A percentile compares a stretch with the other conserved stretches of the same genome.
Evolutionary conservation across 1,139 yeast species (phyloP).

Genomic region (Petasospora rhodanensis): DNA sequence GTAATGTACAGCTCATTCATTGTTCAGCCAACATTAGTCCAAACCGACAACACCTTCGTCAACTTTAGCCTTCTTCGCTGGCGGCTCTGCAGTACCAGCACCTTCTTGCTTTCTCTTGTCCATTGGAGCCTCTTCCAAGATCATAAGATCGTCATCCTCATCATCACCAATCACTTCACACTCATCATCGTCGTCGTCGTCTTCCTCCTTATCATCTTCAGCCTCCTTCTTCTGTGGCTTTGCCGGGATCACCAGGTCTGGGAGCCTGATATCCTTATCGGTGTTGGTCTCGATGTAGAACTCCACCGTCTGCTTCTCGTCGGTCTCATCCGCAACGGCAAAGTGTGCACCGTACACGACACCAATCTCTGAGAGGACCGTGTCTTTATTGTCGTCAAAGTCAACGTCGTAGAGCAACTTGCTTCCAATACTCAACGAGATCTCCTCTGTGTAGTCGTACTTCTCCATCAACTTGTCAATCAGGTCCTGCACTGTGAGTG

Average conservation of each 20-base stretch:
- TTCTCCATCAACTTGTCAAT: constrained; percentile 41
- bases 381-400: constrained; percentile 70
- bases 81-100: constrained; percentile 4
- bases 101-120: constrained; percentile 26
- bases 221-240: constrained; percentile 19
- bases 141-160: constrained; percentile 21
- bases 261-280: constrained; percentile 21
- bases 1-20: too few species aligned
- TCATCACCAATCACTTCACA: constrained; percentile 21
- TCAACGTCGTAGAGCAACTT: constrained; percentile 79
- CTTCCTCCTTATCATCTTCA: constrained; percentile 24
- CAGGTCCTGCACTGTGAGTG: constrained; percentile 36
- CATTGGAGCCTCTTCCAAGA: constrained; percentile 11
- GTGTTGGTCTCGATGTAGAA: constrained; percentile 43
- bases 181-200: constrained; percentile 25
- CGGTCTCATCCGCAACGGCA: constrained; percentile 75
- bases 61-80: constrained; percentile 18
- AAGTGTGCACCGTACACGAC: constrained; percentile 56
- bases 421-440: constrained; percentile 58
- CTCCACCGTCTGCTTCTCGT: constrained; percentile 64
- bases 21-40: too few species aligned
- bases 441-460: constrained; percentile 61
- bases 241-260: constrained; percentile 33
- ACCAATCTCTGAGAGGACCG: constrained; percentile 49
- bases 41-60: constrained; percentile 11